Conservation (phyloP, 106 monocot species). For the Dioscorea zingiberensis region DNA sequence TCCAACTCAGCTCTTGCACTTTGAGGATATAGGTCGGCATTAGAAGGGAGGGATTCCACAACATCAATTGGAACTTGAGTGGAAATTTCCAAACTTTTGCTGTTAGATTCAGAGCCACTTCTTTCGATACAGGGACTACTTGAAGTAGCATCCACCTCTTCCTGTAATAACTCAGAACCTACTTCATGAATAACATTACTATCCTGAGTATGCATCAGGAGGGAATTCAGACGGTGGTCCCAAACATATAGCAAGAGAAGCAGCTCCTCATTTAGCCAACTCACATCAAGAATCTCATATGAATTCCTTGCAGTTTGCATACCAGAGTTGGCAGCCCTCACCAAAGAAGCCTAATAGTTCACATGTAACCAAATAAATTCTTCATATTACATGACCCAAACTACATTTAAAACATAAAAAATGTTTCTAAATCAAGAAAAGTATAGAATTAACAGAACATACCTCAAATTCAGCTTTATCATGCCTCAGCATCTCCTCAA, state of each 20-base stretch:
- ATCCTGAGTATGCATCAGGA: constrained; percentile 14
- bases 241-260: constrained; percentile 75
- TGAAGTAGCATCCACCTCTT: not conserved
- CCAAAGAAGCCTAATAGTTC: constrained; percentile 38
- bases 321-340: constrained; percentile 17
- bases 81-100: constrained; percentile 12
- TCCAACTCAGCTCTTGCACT: not conserved
- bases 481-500: constrained; percentile 51
- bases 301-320: constrained; percentile 12
- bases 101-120: constrained; percentile 1
- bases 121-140: constrained; percentile 1
- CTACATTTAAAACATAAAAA: not conserved
- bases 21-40: constrained; percentile 11
- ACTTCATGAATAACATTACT: constrained; percentile 2
- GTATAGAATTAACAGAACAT: not conserved
- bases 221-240: constrained; percentile 65
- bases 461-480: constrained; percentile 86
- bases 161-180: not conserved
- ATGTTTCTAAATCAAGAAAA: not conserved
- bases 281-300: constrained; percentile 36
- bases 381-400: not conserved
- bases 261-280: constrained; percentile 67
- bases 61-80: constrained; percentile 6
- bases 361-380: not conserved
- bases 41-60: constrained; percentile 13